A percentile compares a stretch with the other conserved stretches of the same genome.
phyloP scores from a whole-genome alignment of 805 yeast species.

The Millerozyma miso region DNA sequence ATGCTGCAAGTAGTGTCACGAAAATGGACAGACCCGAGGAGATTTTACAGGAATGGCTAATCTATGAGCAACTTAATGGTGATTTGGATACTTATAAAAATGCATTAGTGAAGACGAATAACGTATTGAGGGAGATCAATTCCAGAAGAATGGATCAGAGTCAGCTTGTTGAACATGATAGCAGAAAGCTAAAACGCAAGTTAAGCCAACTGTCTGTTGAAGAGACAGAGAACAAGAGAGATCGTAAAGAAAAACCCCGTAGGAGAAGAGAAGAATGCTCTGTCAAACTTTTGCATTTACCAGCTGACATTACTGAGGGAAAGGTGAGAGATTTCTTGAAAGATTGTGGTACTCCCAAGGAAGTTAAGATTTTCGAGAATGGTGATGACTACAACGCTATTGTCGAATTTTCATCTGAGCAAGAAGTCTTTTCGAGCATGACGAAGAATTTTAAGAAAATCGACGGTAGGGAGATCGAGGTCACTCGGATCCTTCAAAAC shows the following conservation, averaged over 20 bases:
- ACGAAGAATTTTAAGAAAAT: conserved; percentile 54
- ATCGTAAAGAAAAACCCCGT: conserved; percentile 3
- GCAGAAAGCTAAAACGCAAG: conserved; percentile 1
- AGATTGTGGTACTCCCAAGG: conserved; percentile 57
- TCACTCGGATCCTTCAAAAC: conserved; percentile 41
- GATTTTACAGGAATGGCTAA: conserved; percentile 41
- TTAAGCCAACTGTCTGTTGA: conserved; percentile 1
- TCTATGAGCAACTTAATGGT: conserved; percentile 34
- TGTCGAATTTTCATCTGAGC: conserved; percentile 52
- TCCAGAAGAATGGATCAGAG: conserved; percentile 4
- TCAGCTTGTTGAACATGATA: conserved; percentile 7
- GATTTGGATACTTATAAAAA: conserved; percentile 14
- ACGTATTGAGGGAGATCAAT: conserved; percentile 12
- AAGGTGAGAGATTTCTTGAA: conserved; percentile 43
- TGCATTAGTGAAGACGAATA: conserved; percentile 22
- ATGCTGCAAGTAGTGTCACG: conserved; percentile 23
- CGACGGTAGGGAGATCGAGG: conserved; percentile 39
- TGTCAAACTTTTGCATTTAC: conserved; percentile 50
- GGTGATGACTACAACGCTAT: conserved; percentile 36
- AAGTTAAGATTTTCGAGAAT: conserved; percentile 21
- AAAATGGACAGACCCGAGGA: conserved; percentile 50
- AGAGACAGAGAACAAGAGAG: conserved; percentile 2
- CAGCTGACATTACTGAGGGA: conserved; percentile 33
- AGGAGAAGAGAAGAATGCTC: conserved; percentile 61
- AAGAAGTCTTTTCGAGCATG: conserved; percentile 52